Base-by-base conservation (phyloP, 78 protist species). In the Dictyostelium firmibasis region DNA sequence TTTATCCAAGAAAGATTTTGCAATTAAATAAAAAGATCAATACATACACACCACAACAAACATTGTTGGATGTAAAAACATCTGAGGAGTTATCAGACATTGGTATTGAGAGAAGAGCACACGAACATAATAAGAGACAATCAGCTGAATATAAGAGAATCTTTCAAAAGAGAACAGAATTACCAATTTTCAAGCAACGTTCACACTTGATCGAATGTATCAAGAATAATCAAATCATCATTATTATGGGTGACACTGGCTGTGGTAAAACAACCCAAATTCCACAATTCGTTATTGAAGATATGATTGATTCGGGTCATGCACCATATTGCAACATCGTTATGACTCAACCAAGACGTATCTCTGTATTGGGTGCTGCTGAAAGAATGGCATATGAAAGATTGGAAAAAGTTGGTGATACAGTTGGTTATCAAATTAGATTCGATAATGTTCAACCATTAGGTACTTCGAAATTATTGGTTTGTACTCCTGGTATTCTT, bases 311-410 rank as follows among this genome's bases (percentile, higher is more conserved):
- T 7, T 25, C 53, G 8, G 75, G 75, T 60, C 86, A 82, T 82
- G 86, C 77, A 8, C 86, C 86, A 7, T 82, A 82, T 35, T 82
- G 86, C 23, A 85, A 31, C 31, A 91, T 99, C 25, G 95, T 85
- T 23, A 97, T 99, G 97, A 98, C 99, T 31, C 99, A 99, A 93
- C 99, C 99, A 13, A 95, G 99, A 6, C 91, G 99, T 11, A 98
- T 99, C 38, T 99, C 99, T 0, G 99, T 99, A 35, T 91, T 97
- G 94, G 85, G 97, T 8, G 97, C 98, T 16, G 99, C 99, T 13
- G 62, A 50, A 57, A 97, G 99, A 27, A 99, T 99, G 72, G 96
- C 98, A n/a, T 95, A 98, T 23, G 99, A 98, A 81, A 84, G 96
- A 97, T 96, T 78, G 1, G 86, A 81, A 44, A 84, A 70, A 70